Evolutionary conservation across 305 asterid genomes (phyloP).

Genomic region (Fraxinus floribunda): DNA sequence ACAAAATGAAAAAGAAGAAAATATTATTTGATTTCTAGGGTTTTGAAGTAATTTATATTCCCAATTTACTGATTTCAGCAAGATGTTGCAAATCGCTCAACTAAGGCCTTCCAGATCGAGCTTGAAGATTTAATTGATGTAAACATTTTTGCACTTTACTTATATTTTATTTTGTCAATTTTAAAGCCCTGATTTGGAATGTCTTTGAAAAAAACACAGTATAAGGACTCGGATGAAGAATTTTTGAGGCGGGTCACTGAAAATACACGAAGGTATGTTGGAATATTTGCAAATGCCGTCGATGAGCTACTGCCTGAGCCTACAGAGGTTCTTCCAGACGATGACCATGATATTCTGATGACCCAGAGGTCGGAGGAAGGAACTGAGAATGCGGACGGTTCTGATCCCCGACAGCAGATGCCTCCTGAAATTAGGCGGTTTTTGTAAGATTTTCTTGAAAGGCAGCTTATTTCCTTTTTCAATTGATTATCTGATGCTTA

Average conservation of each 20-base stretch:
- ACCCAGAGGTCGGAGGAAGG: slow-evolving; percentile 73
- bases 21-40: not conserved
- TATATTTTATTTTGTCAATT: not conserved
- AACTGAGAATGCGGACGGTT: slow-evolving; percentile 58
- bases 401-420: slow-evolving; percentile 78
- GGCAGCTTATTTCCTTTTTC: slow-evolving; percentile 9
- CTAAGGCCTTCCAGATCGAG: slow-evolving; percentile 75
- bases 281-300: slow-evolving; percentile 72
- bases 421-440: slow-evolving; percentile 85
- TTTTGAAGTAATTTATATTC: not conserved
- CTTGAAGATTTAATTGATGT: slow-evolving; percentile 77
- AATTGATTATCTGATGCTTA: not conserved
- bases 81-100: slow-evolving; percentile 86
- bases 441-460: slow-evolving; percentile 49
- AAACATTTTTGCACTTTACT: slow-evolving; percentile 14
- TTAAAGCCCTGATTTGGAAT: slow-evolving; percentile 12
- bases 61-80: slow-evolving; percentile 46
- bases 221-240: slow-evolving; percentile 82
- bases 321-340: slow-evolving; percentile 77
- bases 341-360: slow-evolving; percentile 79
- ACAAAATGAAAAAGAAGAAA: not conserved
- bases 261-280: slow-evolving; percentile 75
- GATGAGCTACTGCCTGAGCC: slow-evolving; percentile 92
- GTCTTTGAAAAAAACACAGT: slow-evolving; percentile 32
- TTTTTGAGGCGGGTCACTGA: slow-evolving; percentile 73